phyloP scores from a whole-genome alignment of 2,329 filamentous ascomycete genomes.

The Raffaelea arxii region DNA sequence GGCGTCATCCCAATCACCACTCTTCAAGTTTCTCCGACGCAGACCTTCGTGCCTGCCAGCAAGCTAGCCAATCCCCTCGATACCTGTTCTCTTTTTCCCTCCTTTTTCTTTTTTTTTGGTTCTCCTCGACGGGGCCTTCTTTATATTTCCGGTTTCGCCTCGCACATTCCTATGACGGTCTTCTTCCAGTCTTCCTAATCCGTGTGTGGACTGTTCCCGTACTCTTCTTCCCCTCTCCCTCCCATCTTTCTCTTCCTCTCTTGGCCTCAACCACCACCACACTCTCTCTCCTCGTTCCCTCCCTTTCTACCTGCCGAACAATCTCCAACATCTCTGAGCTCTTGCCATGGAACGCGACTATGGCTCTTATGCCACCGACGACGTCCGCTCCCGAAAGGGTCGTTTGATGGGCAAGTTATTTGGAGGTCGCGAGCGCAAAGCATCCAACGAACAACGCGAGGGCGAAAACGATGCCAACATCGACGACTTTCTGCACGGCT shows the following conservation, averaged over 20 bases:
- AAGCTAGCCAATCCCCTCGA: too few species aligned
- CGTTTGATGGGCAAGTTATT: constrained; percentile 58
- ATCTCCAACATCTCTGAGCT: not conserved
- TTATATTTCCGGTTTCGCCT: too few species aligned
- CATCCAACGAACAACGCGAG: constrained; percentile 23
- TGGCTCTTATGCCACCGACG: constrained; percentile 8
- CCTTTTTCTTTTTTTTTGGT: not conserved
- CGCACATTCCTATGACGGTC: too few species aligned
- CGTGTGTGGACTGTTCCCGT: not conserved
- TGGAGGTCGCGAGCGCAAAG: constrained; percentile 28
- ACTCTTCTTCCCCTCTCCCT: not conserved
- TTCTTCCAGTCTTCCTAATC: too few species aligned
- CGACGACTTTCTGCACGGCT: constrained; percentile 49
- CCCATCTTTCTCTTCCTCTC: not conserved
- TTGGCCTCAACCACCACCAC: not conserved
- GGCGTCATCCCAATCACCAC: too few species aligned
- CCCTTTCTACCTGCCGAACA: not conserved
- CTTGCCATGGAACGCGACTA: constrained; percentile 10
- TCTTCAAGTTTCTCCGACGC: too few species aligned
- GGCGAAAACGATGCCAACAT: constrained; percentile 32
- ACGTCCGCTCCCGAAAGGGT: constrained; percentile 30
- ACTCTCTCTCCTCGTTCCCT: not conserved
- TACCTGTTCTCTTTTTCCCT: not conserved
- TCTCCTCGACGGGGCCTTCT: too few species aligned
- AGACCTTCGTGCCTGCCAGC: too few species aligned